Evolutionary conservation across 768 basidiomycete genomes (phyloP), one percentile per base, ranked within the genome.

Genomic region (Pleurotus ostreatus): DNA sequence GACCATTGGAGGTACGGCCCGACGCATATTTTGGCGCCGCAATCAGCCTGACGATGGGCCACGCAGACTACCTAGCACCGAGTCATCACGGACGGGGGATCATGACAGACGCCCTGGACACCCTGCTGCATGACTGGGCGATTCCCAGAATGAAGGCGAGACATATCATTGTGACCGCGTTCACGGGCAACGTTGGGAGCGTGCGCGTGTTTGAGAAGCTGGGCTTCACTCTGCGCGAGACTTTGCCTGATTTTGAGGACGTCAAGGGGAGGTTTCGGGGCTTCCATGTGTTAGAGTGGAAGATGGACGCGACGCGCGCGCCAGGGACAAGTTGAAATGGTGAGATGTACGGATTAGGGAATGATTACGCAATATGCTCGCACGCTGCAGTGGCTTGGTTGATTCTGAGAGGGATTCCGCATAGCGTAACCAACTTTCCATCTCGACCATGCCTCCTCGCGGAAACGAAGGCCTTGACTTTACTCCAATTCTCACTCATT

Each of bases 401-500:
- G 25, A 26, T 23, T 15, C 15, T 26, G 15, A 15, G 25, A 16
- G 25, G 30, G 20, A 26, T n/a, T 51, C 49, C 8, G 7, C 49
- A 51, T 30, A 20, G 46, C 41, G 45, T 40, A 49, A 26, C 55
- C 23, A 55, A 30, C 15, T 20, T 45, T 57, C 49, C 49, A 49
- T 51, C 46, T 48, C 57, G 59, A 62, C 59, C 59, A 76, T 83
- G 80, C 79, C 80, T 69, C 81, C 80, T 60, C 78, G 80, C 63
- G 78, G 74, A 65, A 81, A 72, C 65, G 79, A 78, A 74, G 77
- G 89, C n/a, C 81, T 90, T 61, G 91, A 94, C 71, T 89, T 94
- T 56, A 91, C 88, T 1, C 93, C 91, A 59, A 89, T 96, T 59
- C 78, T 93, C 56, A 91, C 92, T 15, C 93, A 96, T 68, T 94